Conservation (phyloP, 2,329 filamentous ascomycete genomes). For the Pseudogymnoascus sp. region DNA sequence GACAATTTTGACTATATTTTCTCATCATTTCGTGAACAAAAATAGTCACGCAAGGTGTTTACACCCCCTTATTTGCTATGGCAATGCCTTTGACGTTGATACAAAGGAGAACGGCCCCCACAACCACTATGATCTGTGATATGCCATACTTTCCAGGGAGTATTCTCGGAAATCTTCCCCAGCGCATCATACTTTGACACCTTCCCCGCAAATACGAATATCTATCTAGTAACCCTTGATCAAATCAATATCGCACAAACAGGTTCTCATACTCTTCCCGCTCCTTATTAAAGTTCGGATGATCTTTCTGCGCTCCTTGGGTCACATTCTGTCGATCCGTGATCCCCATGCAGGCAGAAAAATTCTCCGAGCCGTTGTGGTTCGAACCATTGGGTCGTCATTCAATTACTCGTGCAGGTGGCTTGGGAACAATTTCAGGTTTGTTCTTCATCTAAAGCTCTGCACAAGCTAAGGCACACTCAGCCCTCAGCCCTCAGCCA, state of each 20-base stretch:
- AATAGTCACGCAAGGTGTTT: background rate
- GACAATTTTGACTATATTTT: background rate
- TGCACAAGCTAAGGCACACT: background rate
- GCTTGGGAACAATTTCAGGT: background rate
- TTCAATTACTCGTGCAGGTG: conserved; percentile 3
- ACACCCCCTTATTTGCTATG: background rate
- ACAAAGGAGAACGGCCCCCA: background rate
- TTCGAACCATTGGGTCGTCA: background rate
- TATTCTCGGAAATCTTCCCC: background rate
- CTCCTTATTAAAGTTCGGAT: background rate
- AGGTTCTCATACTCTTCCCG: background rate
- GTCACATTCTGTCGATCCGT: background rate
- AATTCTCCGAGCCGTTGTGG: background rate
- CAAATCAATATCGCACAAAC: background rate
- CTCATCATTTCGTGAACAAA: background rate
- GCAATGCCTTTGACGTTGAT: background rate
- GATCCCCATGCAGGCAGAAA: background rate
- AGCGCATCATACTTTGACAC: background rate
- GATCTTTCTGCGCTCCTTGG: background rate
- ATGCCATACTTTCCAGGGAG: too few species aligned
- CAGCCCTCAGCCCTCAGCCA: conserved; percentile 1
- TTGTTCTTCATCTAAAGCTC: background rate
- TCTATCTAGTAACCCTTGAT: background rate
- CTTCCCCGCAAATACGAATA: background rate
- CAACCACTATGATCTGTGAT: background rate